Base-by-base conservation (phyloP, 257 asterid species). In the Ocimum tenuiflorum region DNA sequence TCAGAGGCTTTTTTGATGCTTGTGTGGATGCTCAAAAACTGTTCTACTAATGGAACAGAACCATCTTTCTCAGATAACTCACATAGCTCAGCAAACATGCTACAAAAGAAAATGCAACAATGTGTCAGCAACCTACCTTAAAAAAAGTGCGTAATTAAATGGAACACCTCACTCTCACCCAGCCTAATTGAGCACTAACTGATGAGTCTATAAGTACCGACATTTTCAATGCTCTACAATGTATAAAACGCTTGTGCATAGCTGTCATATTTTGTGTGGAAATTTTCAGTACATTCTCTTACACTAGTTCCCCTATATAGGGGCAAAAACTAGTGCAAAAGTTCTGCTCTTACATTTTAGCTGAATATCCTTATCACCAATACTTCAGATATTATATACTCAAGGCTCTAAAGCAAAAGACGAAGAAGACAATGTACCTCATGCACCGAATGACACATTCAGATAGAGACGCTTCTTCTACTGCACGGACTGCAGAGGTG, bases 391-490 rank as follows among this genome's bases (percentile, higher is more conserved):
- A n/a, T n/a, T n/a, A n/a, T n/a, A n/a, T n/a, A n/a, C n/a, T n/a
- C n/a, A n/a, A n/a, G n/a, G n/a, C n/a, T n/a, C 11, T 36, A 42
- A 45, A 22, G 22, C 38, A 60, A 23, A 23, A 8, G 8, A 33
- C 13, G 17, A 63, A 67, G 41, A 38, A 47, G 43, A 49, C 36
- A 24, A 11, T 19, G 35, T 41, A 91, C 98, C 95, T 87, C 94
- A 85, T 77, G 85, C 94, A 87, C 45, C 68, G 70, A 61, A 89
- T 68, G 75, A 89, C 83, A 55, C 83, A 76, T 33, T 87, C 97
- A 0, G 78, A 62, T 13, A 86, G 75, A 20, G 84, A 86, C 14
- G 96, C 92, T 79, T 89, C 96, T 82, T 91, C 96, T 68, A 91
- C 41, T 54, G 96, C 95, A 68, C 71, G 83, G 10, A 79, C 88